phyloP scores from a whole-genome alignment of 2,329 filamentous ascomycete species.

The Aaosphaeria arxii region DNA sequence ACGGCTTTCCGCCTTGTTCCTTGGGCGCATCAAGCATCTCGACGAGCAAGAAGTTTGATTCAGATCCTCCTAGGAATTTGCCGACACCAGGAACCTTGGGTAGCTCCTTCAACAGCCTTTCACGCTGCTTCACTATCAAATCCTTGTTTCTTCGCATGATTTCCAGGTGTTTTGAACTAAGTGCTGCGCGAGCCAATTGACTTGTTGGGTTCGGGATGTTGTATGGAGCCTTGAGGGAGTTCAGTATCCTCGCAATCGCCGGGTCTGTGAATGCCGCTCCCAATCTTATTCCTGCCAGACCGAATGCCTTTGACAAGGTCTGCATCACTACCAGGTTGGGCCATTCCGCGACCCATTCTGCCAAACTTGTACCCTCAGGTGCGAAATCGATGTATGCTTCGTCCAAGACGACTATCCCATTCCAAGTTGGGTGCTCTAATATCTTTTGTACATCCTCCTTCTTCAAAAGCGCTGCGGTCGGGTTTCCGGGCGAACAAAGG shows the following conservation, averaged over 20 bases:
- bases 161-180: constrained; percentile 64
- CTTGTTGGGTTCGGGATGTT: constrained; percentile 89
- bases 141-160: constrained; percentile 70
- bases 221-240: constrained; percentile 93
- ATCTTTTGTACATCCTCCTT: constrained; percentile 72
- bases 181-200: constrained; percentile 71
- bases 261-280: constrained; percentile 79
- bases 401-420: constrained; percentile 88
- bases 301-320: constrained; percentile 97
- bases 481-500: constrained; percentile 92
- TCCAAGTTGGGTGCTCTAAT: constrained; percentile 87
- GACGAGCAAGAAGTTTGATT: constrained; percentile 86
- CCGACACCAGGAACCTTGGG: constrained; percentile 76
- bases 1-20: constrained; percentile 62
- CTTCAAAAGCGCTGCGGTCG: constrained; percentile 74
- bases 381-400: constrained; percentile 98
- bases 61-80: constrained; percentile 72
- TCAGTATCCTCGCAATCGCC: constrained; percentile 74
- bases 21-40: constrained; percentile 71
- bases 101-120: constrained; percentile 71
- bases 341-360: constrained; percentile 88
- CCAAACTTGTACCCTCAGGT: constrained; percentile 72
- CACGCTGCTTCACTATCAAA: constrained; percentile 71
- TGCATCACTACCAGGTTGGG: constrained; percentile 98
- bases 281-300: constrained; percentile 87